These are phyloP conservation scores for Clavaria fumosa DNA, from an alignment of 768 basidiomycete genomes.

Conservation along the genomic window DNA sequence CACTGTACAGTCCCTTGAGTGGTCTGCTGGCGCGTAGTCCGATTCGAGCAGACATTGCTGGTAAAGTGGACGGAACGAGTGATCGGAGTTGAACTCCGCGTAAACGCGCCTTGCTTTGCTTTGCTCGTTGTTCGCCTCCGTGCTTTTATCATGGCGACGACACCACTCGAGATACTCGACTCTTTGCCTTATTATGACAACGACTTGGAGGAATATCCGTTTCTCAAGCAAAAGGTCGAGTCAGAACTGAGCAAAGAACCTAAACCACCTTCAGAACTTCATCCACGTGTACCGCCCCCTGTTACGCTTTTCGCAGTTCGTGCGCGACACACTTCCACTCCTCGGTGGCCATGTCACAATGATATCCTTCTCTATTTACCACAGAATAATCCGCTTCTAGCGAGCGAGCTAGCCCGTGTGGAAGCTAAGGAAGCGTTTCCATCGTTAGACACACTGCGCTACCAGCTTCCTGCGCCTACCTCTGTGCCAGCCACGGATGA, in stretches of 20 bases:
- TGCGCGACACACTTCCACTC: too few relatives aligned
- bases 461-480: constrained; percentile 57
- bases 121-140: too few relatives aligned
- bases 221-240: constrained; percentile 61
- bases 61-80: too few relatives aligned
- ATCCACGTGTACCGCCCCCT: constrained; percentile 56
- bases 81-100: too few relatives aligned
- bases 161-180: constrained; percentile 41
- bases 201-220: constrained; percentile 64
- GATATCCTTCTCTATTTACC: too few relatives aligned
- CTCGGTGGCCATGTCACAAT: too few relatives aligned
- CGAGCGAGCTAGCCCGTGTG: constrained; percentile 62
- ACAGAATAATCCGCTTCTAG: constrained; percentile 54
- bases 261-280: constrained; percentile 41
- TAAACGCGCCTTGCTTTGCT: too few relatives aligned
- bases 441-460: constrained; percentile 54
- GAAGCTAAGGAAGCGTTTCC: constrained; percentile 49
- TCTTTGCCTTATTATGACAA: constrained; percentile 92
- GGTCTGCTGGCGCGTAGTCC: constrained; percentile 29
- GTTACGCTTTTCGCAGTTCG: constrained; percentile 55
- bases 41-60: constrained; percentile 34
- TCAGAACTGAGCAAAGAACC: constrained; percentile 60
- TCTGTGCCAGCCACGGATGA: constrained; percentile 49
- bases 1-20: constrained; percentile 26
- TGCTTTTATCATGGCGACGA: too few relatives aligned